phyloP scores from a whole-genome alignment of 441 rosid genomes.

The Mallotus repandus region DNA sequence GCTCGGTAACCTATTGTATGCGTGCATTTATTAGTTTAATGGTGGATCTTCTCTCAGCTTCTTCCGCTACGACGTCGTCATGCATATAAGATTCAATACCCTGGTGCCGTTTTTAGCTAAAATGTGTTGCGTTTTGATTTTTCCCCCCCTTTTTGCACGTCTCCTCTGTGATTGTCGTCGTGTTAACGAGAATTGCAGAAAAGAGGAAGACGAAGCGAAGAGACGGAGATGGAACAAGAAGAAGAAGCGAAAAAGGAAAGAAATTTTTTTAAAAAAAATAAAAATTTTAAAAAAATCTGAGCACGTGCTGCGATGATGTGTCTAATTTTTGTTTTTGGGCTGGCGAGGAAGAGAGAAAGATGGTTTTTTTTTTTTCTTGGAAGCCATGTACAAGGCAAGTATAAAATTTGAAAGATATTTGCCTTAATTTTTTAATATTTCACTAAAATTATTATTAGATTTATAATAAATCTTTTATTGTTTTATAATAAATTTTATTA shows the following conservation, averaged over 20 bases:
- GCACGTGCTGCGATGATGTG: conserved; percentile 29
- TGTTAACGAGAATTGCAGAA: conserved; percentile 1
- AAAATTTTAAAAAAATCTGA: background rate
- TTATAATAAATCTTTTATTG: too few species aligned
- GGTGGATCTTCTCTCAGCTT: background rate
- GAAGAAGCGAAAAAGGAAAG: too few species aligned
- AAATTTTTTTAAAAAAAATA: too few species aligned
- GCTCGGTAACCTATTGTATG: conserved; percentile 70
- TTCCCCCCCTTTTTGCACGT: background rate
- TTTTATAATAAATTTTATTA: too few species aligned
- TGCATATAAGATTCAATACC: background rate
- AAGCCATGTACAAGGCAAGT: conserved; percentile 2
- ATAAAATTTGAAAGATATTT: background rate
- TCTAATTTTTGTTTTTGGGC: background rate
- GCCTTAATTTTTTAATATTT: background rate
- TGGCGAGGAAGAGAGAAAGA: background rate
- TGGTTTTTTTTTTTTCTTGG: background rate
- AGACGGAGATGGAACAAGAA: background rate
- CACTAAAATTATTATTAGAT: too few species aligned
- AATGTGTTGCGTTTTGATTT: background rate
- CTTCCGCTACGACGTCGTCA: conserved; percentile 25
- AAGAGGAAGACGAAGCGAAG: background rate
- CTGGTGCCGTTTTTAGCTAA: background rate
- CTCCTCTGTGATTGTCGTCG: too few species aligned
- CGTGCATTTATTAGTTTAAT: conserved; percentile 49